Conservation (phyloP, 345 rosid genomes). For the Citrus maxima region DNA sequence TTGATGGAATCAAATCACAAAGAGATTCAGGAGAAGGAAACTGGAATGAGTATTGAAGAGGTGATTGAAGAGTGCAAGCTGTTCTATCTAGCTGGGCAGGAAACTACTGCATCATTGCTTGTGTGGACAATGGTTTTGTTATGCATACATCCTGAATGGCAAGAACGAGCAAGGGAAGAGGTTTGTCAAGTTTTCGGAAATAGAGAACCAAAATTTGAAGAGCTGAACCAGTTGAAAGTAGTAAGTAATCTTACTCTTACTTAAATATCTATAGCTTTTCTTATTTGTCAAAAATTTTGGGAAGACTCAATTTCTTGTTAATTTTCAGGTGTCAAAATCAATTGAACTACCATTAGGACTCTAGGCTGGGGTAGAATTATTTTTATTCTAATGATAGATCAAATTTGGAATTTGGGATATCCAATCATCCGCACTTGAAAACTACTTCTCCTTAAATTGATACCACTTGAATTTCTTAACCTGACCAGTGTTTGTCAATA, state of each 20-base stretch:
- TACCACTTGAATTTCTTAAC: no score
- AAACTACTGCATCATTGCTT: constrained; percentile 62
- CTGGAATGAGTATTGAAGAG: constrained; percentile 39
- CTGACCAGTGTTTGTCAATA: no score
- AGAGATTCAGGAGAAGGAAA: constrained; percentile 24
- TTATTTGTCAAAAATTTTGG: constrained; percentile 25
- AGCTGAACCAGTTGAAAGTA: constrained; percentile 46
- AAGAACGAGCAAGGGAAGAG: constrained; percentile 67
- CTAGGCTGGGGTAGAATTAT: no score
- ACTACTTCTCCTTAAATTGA: no score
- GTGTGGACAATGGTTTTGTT: constrained; percentile 66
- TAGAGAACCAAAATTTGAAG: constrained; percentile 29
- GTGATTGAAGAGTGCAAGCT: constrained; percentile 73
- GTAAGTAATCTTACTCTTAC: constrained; percentile 12
- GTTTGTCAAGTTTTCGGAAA: constrained; percentile 45
- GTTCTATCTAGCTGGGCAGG: constrained; percentile 69
- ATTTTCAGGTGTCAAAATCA: no score
- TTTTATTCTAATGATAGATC: no score
- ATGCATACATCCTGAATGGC: constrained; percentile 57
- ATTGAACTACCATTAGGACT: no score
- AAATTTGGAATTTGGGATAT: no score
- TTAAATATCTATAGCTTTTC: no score
- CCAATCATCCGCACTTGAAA: no score
- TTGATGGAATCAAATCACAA: constrained; percentile 36
- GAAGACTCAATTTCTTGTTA: no score